phyloP scores from a whole-genome alignment of 2,329 filamentous ascomycete species.

The Meredithiella fracta region DNA sequence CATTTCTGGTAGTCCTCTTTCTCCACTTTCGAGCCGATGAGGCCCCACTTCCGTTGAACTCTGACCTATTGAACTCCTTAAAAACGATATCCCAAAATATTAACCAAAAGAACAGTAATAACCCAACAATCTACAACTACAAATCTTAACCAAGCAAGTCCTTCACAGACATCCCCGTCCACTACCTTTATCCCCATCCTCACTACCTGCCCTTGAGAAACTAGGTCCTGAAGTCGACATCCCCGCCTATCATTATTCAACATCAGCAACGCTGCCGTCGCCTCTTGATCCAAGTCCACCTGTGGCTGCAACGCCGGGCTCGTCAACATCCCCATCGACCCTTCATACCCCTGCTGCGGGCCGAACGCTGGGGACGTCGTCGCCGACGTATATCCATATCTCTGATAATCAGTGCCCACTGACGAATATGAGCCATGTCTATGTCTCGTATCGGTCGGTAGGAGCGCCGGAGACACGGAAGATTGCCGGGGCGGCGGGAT shows the following conservation, averaged over 20 bases:
- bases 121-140: neutral
- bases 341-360: constrained; percentile 29
- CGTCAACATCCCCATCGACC: constrained; percentile 28
- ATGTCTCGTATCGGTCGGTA: constrained; percentile 28
- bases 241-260: constrained; percentile 60
- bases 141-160: constrained; percentile 26
- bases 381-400: constrained; percentile 34
- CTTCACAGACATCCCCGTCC: constrained; percentile 35
- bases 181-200: constrained; percentile 25
- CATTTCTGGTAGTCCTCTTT: too few relatives aligned
- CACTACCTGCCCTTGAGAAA: constrained; percentile 27
- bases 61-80: too few relatives aligned
- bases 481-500: constrained; percentile 34
- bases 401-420: constrained; percentile 33
- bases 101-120: neutral
- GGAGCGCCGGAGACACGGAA: constrained; percentile 36
- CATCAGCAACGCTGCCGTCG: constrained; percentile 76
- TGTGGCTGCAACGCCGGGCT: constrained; percentile 41
- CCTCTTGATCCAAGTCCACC: constrained; percentile 53
- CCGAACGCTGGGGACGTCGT: constrained; percentile 42
- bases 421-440: constrained; percentile 39
- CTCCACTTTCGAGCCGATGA: too few relatives aligned
- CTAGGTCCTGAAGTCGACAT: constrained; percentile 14
- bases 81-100: neutral
- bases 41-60: too few relatives aligned